Base-by-base conservation (phyloP, 140 eudicot species). In the Cichorium intybus region DNA sequence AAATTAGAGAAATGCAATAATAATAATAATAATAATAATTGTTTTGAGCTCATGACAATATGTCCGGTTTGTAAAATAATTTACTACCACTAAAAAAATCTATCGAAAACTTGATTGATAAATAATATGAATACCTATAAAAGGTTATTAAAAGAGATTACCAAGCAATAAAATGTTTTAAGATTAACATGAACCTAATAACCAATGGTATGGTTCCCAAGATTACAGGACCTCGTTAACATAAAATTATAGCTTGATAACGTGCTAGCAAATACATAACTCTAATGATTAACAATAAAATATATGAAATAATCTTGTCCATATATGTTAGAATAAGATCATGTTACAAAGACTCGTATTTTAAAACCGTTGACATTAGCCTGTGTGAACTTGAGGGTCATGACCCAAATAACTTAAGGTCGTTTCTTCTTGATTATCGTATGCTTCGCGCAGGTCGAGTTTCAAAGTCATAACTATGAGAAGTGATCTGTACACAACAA, bases 151-250 rank as follows among this genome's bases (percentile, higher is more conserved):
- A 37, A 8, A 10, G 12, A 39, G 46, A 4, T 27, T 27, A 27
- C 31, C n/a, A n/a, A n/a, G n/a, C n/a, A n/a, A n/a, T n/a, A n/a
- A n/a, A n/a, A n/a, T n/a, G n/a, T n/a, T n/a, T n/a, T n/a, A n/a
- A n/a, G n/a, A n/a, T n/a, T n/a, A n/a, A n/a, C 31, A 27, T 27
- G 31, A 27, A 27, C 31, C 46, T 39, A 39, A 28, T 56, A 10
- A 56, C 62, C 45, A 56, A 29, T 56, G 16, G 46, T 9, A 56
- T 56, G 62, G 10, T 29, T 29, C 21, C 62, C 62, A 27, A 29
- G 45, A 3, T 27, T 28, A 56, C 20, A 12, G 62, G 62, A 56
- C 45, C 62, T 55, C 11, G 31, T 56, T 56, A 56, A 35, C 61
- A 14, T 35, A 35, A 27, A 10, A 35, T 14, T 35, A 8, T 35